Base-by-base conservation (phyloP, 2,329 filamentous ascomycete species). In the Ilyonectria robusta region DNA sequence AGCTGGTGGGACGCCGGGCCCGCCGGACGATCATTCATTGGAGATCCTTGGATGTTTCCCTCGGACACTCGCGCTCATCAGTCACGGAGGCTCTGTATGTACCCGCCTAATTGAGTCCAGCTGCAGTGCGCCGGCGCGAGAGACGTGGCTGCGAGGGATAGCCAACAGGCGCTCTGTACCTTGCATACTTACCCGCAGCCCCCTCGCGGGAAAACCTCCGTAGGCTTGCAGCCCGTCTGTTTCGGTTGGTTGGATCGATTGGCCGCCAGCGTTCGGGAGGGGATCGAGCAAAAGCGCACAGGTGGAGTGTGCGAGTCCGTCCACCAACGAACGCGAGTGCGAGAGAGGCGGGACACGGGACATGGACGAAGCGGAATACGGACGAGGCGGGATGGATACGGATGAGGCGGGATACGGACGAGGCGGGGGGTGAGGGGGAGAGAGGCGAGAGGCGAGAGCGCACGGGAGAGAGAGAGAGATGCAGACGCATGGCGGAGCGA, bases 121-220 rank as follows among this genome's bases (percentile, higher is more conserved):
- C 40, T 42, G 15, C 33, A 33, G 57, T 37, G 31, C 58, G 51
- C 37, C 8, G 40, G 15, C 17, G 19, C 26, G 33, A 31, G 17
- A 51, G 33, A 51, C 48, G 33, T 31, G 31, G n/a, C 48, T 31
- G 23, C n/a, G 8, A 11, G 15, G 17, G 31, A 11, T 21, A 59
- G 31, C 62, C 62, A 64, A 64, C 62, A 59, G 62, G 62, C 48
- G 54, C 48, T 19, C 37, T 23, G 62, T 59, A 64, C 62, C 55
- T 64, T 64, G 62, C 62, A 59, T 64, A 40, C 23, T 44, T 42
- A 58, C 44, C 47, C 46, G 53, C 55, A 58, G 59, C 59, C 17
- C 35, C 6, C 37, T n/a, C 50, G 37, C 51, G 35, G 29, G 31
- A 58, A 31, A 40, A 51, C 33, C 62, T 59, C 62, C 63, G 63